These are phyloP conservation scores for Umbelopsis isabellina DNA, from an alignment of 192 early-diverging fungal genomes.

Conservation along the genomic window DNA sequence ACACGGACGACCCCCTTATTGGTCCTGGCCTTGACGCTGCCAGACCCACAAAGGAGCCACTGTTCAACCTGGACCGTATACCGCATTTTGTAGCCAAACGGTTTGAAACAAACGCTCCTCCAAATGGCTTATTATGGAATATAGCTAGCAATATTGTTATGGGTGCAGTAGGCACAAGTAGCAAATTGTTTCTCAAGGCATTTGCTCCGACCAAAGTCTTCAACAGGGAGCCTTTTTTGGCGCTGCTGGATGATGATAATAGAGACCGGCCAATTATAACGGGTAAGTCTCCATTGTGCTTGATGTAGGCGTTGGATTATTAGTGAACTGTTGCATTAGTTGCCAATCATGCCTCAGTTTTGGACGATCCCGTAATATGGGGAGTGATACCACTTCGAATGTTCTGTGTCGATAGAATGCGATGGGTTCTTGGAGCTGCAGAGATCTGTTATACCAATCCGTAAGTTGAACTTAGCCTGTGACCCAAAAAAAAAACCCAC, in stretches of 20 bases:
- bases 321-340: constrained; percentile 38
- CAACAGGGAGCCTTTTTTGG: constrained; percentile 64
- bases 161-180: constrained; percentile 28
- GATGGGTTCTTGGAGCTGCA: constrained; percentile 88
- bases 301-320: constrained; percentile 4
- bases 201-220: constrained; percentile 44
- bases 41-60: constrained; percentile 1
- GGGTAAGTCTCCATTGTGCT: constrained; percentile 37
- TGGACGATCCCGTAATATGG: constrained; percentile 81
- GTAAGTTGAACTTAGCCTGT: constrained; percentile 40
- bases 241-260: constrained; percentile 53
- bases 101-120: constrained; percentile 7
- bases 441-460: constrained; percentile 83
- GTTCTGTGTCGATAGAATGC: constrained; percentile 54
- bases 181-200: constrained; percentile 38
- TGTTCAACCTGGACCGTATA: constrained; percentile 24
- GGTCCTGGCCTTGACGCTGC: not conserved
- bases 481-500: not conserved
- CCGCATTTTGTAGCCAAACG: constrained; percentile 16
- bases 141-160: constrained; percentile 22
- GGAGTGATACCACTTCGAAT: constrained; percentile 66
- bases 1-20: constrained; percentile 6
- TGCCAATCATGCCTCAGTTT: constrained; percentile 74
- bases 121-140: constrained; percentile 34
- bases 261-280: constrained; percentile 67